phyloP scores from a whole-genome alignment of 1,284 basidiomycete species.

The Ustilago vetiveriae region DNA sequence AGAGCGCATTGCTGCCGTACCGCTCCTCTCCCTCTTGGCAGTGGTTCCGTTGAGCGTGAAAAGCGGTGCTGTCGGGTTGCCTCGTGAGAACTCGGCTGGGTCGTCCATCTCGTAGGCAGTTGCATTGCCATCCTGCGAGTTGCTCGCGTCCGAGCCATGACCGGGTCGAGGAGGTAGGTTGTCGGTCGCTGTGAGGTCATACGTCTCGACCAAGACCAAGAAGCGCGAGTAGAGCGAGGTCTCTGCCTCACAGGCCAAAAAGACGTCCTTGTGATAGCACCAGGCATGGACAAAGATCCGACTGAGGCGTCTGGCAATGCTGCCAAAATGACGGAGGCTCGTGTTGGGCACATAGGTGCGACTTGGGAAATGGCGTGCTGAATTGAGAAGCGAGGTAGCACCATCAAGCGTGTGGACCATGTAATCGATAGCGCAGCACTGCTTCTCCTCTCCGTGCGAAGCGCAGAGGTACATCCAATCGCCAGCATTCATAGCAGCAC shows the following conservation, averaged over 20 bases:
- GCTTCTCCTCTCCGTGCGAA: conserved; percentile 73
- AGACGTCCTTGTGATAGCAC: conserved; percentile 79
- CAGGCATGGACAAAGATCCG: conserved; percentile 96
- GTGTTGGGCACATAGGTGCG: conserved; percentile 71
- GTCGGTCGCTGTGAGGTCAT: conserved; percentile 72
- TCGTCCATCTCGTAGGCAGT: conserved; percentile 1
- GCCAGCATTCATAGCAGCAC: conserved; percentile 95
- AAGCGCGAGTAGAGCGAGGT: conserved; percentile 91
- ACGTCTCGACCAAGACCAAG: conserved; percentile 80
- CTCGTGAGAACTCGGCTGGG: conserved; percentile 23
- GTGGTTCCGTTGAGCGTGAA: conserved; percentile 28
- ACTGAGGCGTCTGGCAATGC: conserved; percentile 85
- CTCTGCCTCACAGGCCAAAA: conserved; percentile 88
- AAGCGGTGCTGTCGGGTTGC: conserved; percentile 1
- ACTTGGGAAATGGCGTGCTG: conserved; percentile 83
- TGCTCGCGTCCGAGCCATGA: not conserved
- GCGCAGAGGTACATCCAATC: conserved; percentile 97
- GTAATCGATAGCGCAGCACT: conserved; percentile 95
- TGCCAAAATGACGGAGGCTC: conserved; percentile 85
- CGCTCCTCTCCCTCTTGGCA: conserved; percentile 29
- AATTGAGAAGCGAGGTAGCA: conserved; percentile 90
- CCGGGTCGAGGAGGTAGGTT: conserved; percentile 34
- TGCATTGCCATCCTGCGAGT: not conserved
- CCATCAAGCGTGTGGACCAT: conserved; percentile 93
- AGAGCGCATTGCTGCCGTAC: conserved; percentile 28